Conservation (phyloP, 2,329 filamentous ascomycete species). For the Diaporthe citri region DNA sequence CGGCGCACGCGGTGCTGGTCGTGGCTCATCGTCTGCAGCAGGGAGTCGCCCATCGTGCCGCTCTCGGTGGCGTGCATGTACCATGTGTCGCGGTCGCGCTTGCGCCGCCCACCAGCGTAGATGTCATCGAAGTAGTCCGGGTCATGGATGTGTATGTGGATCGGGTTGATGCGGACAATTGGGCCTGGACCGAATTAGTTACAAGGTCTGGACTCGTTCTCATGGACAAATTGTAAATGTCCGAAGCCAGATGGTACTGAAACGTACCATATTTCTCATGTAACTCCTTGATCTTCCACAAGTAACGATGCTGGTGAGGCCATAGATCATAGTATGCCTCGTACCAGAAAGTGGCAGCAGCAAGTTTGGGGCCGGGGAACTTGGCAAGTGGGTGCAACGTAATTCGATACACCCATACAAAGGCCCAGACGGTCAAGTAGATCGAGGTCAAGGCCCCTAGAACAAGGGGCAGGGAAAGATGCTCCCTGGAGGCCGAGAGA, state of each 20-base stretch:
- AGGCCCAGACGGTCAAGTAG: not conserved
- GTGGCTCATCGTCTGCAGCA: not conserved
- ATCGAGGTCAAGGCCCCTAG: not conserved
- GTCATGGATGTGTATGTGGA: constrained; percentile 8
- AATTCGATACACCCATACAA: not conserved
- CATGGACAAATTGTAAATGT: too few species aligned
- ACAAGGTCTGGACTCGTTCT: too few species aligned
- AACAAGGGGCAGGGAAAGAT: not conserved
- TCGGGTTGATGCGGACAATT: constrained; percentile 12
- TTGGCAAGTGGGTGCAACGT: not conserved
- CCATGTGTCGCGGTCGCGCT: constrained; percentile 3
- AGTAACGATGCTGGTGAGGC: not conserved
- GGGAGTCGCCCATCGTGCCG: not conserved
- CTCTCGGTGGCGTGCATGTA: not conserved
- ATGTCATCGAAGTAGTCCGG: not conserved
- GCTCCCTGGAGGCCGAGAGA: too few species aligned
- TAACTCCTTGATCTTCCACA: not conserved
- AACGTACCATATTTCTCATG: constrained; percentile 8
- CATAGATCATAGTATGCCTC: constrained; percentile 6
- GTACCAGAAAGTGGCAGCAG: not conserved
- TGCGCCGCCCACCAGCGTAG: not conserved
- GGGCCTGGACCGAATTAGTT: not conserved
- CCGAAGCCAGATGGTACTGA: too few species aligned
- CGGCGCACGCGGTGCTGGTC: not conserved
- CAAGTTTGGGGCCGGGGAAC: constrained; percentile 12